Percentiles rank a stretch among this genome's conserved stretches.
Conservation (phyloP, 2,329 filamentous ascomycete genomes). For the Microdochium bolleyi region DNA sequence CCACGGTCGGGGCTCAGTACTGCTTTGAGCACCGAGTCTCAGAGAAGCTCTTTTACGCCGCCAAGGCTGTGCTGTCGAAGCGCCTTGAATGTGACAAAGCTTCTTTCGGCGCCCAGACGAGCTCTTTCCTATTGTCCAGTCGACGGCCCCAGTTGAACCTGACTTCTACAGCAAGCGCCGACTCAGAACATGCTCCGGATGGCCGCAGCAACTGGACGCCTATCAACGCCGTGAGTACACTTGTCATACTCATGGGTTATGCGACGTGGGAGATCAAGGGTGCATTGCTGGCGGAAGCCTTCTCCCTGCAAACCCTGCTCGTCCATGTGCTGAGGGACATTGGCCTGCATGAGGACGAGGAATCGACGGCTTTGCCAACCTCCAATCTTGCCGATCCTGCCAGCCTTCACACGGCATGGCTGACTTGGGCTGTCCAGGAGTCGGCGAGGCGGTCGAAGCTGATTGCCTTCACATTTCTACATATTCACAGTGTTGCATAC, state of each 20-base stretch:
- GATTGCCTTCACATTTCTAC: constrained; percentile 28
- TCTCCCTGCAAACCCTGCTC: constrained; percentile 22
- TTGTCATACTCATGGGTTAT: constrained; percentile 27
- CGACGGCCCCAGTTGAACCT: constrained; percentile 1
- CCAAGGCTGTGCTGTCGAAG: constrained; percentile 22
- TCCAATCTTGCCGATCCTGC: constrained; percentile 3
- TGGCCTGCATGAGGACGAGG: constrained; percentile 20
- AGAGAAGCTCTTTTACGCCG: constrained; percentile 23
- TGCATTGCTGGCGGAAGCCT: constrained; percentile 23
- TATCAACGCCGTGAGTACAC: constrained; percentile 22
- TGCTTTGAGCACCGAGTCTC: constrained; percentile 26
- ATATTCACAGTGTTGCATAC: constrained; percentile 29
- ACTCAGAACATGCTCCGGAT: not conserved
- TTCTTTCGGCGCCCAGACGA: constrained; percentile 15
- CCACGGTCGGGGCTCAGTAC: constrained; percentile 27
- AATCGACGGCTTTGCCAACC: not conserved
- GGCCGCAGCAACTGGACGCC: constrained; percentile 13
- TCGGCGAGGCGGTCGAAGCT: constrained; percentile 24
- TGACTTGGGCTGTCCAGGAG: constrained; percentile 21
- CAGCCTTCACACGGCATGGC: constrained; percentile 13
- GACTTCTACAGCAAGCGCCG: not conserved
- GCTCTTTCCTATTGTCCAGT: constrained; percentile 13
- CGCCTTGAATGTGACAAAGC: constrained; percentile 13
- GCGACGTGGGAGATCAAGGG: constrained; percentile 27
- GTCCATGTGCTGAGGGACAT: constrained; percentile 23